Evolutionary conservation across 306 rosid species (phyloP).

Genomic region (Medicago lupulina): DNA sequence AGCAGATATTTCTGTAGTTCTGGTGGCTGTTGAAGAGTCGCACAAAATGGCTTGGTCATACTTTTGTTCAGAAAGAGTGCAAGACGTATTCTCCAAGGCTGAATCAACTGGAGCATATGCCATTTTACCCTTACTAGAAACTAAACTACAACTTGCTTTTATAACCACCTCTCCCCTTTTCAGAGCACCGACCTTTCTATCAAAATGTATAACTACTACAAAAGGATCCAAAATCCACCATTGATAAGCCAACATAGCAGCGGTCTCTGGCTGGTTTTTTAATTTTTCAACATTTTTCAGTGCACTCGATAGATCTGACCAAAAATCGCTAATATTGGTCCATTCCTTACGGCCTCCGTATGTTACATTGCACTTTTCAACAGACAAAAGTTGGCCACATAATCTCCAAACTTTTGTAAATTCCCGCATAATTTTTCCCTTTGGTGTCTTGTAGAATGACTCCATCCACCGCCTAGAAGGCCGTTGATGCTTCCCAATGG

Average conservation of each 20-base stretch:
- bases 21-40: conserved; percentile 44
- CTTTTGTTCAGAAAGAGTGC: conserved; percentile 39
- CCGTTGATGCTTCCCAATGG: conserved; percentile 75
- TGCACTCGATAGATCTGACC: conserved; percentile 74
- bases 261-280: conserved; percentile 49
- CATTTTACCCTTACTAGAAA: conserved; percentile 41
- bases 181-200: conserved; percentile 82
- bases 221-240: conserved; percentile 94
- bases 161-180: conserved; percentile 83
- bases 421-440: conserved; percentile 77
- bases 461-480: conserved; percentile 70
- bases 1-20: conserved; percentile 38
- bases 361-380: conserved; percentile 48
- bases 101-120: conserved; percentile 40
- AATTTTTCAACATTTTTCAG: conserved; percentile 63
- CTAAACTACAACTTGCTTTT: conserved; percentile 58
- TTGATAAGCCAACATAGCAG: conserved; percentile 60
- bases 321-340: conserved; percentile 70
- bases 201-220: conserved; percentile 65
- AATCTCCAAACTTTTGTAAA: conserved; percentile 86
- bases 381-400: conserved; percentile 77
- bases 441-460: conserved; percentile 79
- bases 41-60: conserved; percentile 40
- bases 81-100: conserved; percentile 37
- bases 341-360: conserved; percentile 65